These are phyloP conservation scores for Diplodia intermedia DNA, from an alignment of 2,329 filamentous ascomycete genomes.

Conservation along the genomic window DNA sequence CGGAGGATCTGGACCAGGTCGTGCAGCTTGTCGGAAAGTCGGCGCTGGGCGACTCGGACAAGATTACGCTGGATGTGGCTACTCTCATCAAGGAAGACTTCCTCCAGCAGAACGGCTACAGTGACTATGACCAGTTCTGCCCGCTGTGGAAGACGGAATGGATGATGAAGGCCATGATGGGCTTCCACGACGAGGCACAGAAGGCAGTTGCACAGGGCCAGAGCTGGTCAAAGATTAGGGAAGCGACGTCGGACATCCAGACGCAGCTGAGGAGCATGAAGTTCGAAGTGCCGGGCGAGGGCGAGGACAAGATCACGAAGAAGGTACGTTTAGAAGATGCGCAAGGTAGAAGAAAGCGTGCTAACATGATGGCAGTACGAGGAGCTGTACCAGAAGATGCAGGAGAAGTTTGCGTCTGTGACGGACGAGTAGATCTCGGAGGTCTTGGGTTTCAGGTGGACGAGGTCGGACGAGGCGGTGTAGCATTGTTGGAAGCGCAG, in stretches of 20 bases:
- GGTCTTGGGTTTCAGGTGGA: conserved; percentile 10
- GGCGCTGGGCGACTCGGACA: conserved; percentile 92
- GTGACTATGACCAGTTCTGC: conserved; percentile 98
- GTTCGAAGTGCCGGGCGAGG: conserved; percentile 90
- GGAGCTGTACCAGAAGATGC: conserved; percentile 86
- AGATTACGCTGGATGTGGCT: conserved; percentile 95
- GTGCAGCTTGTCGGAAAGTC: conserved; percentile 98
- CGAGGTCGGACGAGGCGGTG: conserved; percentile 21
- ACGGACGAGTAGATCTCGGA: conserved; percentile 77
- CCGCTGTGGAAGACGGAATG: conserved; percentile 99
- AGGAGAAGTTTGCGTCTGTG: conserved; percentile 96
- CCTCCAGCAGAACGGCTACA: conserved; percentile 98
- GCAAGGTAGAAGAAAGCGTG: conserved; percentile 2
- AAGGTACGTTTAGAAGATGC: conserved; percentile 66
- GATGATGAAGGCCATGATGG: conserved; percentile 99
- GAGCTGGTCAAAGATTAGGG: conserved; percentile 90
- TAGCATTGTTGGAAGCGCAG: not conserved
- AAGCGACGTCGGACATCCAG: conserved; percentile 88
- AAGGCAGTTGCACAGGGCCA: conserved; percentile 92
- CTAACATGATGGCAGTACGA: conserved; percentile 75
- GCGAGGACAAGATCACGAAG: conserved; percentile 79
- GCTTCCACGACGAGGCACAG: conserved; percentile 95
- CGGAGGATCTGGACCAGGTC: conserved; percentile 97
- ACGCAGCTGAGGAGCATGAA: conserved; percentile 87
- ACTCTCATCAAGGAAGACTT: conserved; percentile 97